Evolutionary conservation across 495 filamentous ascomycete species (phyloP).

Genomic region (Hypoxylon fragiforme): DNA sequence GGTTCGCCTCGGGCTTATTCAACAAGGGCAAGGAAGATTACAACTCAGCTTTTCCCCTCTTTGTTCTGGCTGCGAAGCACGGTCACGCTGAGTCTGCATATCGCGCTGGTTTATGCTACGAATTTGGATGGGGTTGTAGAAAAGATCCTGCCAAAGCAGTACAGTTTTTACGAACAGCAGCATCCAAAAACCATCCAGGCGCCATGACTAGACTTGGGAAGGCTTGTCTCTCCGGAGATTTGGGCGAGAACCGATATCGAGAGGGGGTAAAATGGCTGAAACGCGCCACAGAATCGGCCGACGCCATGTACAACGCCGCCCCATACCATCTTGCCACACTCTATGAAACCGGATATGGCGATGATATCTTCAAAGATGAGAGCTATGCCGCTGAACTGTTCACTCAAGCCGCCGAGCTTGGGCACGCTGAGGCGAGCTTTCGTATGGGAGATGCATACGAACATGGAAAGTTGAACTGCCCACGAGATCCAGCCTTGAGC

Average conservation of each 20-base stretch:
- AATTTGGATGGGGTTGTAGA: slow-evolving; percentile 95
- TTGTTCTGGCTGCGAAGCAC: slow-evolving; percentile 92
- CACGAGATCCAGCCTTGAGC: slow-evolving; percentile 86
- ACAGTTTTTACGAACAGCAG: slow-evolving; percentile 87
- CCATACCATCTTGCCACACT: slow-evolving; percentile 88
- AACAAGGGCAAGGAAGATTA: slow-evolving; percentile 90
- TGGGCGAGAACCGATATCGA: slow-evolving; percentile 83
- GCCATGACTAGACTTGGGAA: slow-evolving; percentile 90
- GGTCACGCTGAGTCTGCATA: slow-evolving; percentile 96
- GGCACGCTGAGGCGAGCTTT: slow-evolving; percentile 81
- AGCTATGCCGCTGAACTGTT: slow-evolving; percentile 92
- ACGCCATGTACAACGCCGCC: slow-evolving; percentile 86
- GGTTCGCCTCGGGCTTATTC: slow-evolving; percentile 91
- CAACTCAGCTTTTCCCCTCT: slow-evolving; percentile 86
- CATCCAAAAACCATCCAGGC: slow-evolving; percentile 91
- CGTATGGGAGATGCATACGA: slow-evolving; percentile 96
- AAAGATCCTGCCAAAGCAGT: slow-evolving; percentile 88
- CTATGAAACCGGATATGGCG: slow-evolving; percentile 86
- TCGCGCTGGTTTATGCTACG: slow-evolving; percentile 90
- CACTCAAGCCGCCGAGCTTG: slow-evolving; percentile 90
- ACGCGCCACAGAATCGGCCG: slow-evolving; percentile 83
- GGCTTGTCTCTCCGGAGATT: slow-evolving; percentile 84
- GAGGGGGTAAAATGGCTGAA: slow-evolving; percentile 98
- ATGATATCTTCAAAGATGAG: slow-evolving; percentile 88
- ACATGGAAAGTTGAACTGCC: slow-evolving; percentile 84